Base-by-base conservation (phyloP, 2,329 filamentous ascomycete genomes). In the Pleoardoris graminearum region DNA sequence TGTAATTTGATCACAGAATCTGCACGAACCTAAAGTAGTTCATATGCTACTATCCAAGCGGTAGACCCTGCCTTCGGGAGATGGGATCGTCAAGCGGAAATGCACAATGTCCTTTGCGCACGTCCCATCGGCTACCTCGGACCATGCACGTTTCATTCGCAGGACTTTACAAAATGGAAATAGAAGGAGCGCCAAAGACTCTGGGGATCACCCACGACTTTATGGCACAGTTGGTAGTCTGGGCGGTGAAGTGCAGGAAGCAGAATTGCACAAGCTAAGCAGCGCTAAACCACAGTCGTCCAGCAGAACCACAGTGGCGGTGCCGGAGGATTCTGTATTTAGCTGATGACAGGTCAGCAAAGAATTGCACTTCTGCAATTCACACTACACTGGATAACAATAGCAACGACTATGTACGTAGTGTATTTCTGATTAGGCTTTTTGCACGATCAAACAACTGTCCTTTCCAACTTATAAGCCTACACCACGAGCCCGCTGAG, bases 401-500 rank as follows among this genome's bases (percentile, higher is more conserved):
- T n/a, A n/a, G n/a, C n/a, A n/a, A n/a, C n/a, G n/a, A n/a, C 4
- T 22, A 17, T 25, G 1, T 27, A 27, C 10, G 12, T 8, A 27
- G 8, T 3, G 37, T 25, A 19, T 48, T n/a, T n/a, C 36, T 37
- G 17, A 19, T 22, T n/a, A n/a, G 22, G 22, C 7, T 12, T 33
- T 22, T 25, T 25, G 30, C 25, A 14, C 11, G 32, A 33, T 16
- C 17, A 4, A 17, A 23, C 17, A 14, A 41, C 36, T 27, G 25
- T 19, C 3, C 39, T 12, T 27, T 25, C 10, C 16, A 11, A 23
- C 23, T 43, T 37, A 41, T 29, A 39, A 53, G 10, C 43, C 29
- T 10, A 42, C 61, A 71, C 32, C 69, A 7, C 41, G 27, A 6
- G 29, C 29, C 4, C 41, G 76, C 62, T 83, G 80, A 2, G 75